Evolutionary conservation across 805 yeast genomes (phyloP), one percentile per base, ranked within the genome.

Genomic region (Diddensiella santjacobensis): DNA sequence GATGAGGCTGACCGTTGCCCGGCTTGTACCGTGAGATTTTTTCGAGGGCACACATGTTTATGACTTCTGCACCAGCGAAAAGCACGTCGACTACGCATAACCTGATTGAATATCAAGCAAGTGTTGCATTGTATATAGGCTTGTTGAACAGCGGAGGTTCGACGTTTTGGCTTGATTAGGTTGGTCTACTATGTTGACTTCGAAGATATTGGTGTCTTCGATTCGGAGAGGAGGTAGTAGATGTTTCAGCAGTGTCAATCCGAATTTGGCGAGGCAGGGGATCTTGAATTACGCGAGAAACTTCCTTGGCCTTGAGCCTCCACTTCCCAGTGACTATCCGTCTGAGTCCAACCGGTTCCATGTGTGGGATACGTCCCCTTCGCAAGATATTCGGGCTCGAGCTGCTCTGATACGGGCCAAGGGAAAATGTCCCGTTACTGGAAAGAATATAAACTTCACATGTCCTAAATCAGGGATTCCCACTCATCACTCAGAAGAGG

Each of bases 401-500:
- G 97, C 98, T 1, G 96, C 96, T 18, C 80, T 83, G 49, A 93
- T 91, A 53, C 78, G 90, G 63, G 84, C 95, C 3, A 75, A 82
- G 52, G 96, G 96, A 8, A 78, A 79, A 61, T 91, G 98, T 66
- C 98, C 97, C 0, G 93, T 90, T 10, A 90, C 97, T 0, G 74
- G 80, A 17, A 77, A 81, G 54, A 83, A 84, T 40, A 87, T 93
- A 50, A 75, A 83, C 56, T 93, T 75, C 65, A 87, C 90, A 1
- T 93, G 98, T 70, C 99, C 99, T 1, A 71, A 78, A 48, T 86
- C 96, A 3, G 99, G 99, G 2, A 89, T 93, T 44, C 99, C 99
- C 20, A 93, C 99, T 3, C 99, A 93, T 66, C 95, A 87, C 63
- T 81, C 87, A 18, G 75, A 76, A 62, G 88, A 84, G 55, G 96